Evolutionary conservation across 2,329 filamentous ascomycete species (phyloP), one percentile per base, ranked within the genome.

Genomic region (Pseudohalonectria lignicola): DNA sequence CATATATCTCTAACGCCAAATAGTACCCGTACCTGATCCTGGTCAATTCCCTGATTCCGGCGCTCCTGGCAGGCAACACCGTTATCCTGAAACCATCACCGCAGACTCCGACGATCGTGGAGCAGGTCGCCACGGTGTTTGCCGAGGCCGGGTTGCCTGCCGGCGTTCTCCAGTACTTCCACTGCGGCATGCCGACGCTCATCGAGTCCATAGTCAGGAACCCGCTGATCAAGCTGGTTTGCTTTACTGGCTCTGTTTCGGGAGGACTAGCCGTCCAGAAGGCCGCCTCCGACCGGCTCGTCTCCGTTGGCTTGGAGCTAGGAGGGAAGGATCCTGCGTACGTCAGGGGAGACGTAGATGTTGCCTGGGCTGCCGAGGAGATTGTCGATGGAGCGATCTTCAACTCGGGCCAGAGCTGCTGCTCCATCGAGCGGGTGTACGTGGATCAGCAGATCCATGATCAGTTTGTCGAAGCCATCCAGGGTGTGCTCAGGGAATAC

Each of bases 331-430:
- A 96, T 55, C 86, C 90, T 4, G 90, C 90, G 18, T 96, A 95
- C 53, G 71, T 96, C 39, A 72, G 90, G 43, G 67, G 67, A 6
- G 90, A 96, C 52, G 86, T 94, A 2, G 87, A 96, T 55, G 61
- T 94, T 34, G 76, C 77, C 34, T 95, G 88, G 90, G 88, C 82
- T 1, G 90, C 90, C 0, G 87, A 84, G 48, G 87, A 95, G 61
- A 92, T 96, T 51, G 86, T 96, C 12, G 90, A 96, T 50, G 90
- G 90, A 16, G 81, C 87, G n/a, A 69, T 96, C 41, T 96, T 96
- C 71, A 96, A 96, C 65, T 94, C 88, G 37, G 90, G 90, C n/a
- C 90, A 96, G 66, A 94, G 86, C 56, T 96, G 90, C 68, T 96
- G 90, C 62, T 84, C 86, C 18, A 70, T 96, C 39, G 90, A 96